Evolutionary conservation across 2,329 filamentous ascomycete genomes (phyloP).

Genomic region (Xylaria sp.): DNA sequence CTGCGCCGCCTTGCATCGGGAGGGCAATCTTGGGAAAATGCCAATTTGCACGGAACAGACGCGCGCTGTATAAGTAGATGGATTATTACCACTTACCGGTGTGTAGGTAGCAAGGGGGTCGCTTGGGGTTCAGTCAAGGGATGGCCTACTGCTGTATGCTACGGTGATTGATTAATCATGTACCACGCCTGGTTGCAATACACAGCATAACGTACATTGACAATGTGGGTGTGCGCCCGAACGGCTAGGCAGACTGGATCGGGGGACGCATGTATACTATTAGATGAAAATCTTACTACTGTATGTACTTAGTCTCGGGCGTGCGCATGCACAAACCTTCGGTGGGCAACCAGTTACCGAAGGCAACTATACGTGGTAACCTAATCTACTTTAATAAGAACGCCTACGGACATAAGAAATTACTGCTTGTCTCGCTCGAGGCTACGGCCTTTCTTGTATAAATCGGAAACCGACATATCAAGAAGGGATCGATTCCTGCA

Average conservation of each 20-base stretch:
- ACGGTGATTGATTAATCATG: neutral
- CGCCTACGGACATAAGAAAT: neutral
- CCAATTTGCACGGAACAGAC: neutral
- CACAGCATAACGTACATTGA: neutral
- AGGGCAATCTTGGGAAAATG: conserved; percentile 3
- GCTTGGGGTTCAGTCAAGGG: conserved; percentile 3
- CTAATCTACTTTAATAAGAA: neutral
- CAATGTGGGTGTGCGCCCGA: conserved; percentile 9
- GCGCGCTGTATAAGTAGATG: neutral
- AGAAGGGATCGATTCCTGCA: too few species aligned
- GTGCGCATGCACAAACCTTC: too few species aligned
- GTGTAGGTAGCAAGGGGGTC: neutral
- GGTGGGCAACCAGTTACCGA: neutral
- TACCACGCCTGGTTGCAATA: neutral
- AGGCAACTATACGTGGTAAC: conserved; percentile 9
- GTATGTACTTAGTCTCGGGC: too few species aligned
- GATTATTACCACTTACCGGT: neutral
- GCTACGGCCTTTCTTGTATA: neutral
- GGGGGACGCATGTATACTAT: too few species aligned
- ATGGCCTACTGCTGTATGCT: neutral
- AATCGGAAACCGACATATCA: neutral
- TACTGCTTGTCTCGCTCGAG: neutral
- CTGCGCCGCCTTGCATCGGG: neutral
- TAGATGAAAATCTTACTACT: too few species aligned
- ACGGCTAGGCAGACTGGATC: conserved; percentile 4